Evolutionary conservation across 768 basidiomycete species (phyloP), one percentile per base, ranked within the genome.

Genomic region (Collybia nuda): DNA sequence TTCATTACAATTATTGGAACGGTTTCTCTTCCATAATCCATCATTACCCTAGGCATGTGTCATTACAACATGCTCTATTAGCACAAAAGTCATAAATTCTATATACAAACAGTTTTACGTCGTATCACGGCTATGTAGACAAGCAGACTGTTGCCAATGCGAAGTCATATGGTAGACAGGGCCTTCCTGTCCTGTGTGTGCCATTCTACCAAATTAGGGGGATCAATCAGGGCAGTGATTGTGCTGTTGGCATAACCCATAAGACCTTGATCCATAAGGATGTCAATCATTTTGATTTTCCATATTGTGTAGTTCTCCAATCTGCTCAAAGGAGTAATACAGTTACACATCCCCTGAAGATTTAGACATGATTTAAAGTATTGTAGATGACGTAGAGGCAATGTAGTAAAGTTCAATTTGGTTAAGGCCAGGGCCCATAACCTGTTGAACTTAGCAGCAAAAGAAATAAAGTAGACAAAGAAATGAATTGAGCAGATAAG

Each of bases 61-160:
- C n/a, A n/a, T n/a, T n/a, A n/a, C n/a, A n/a, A n/a, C n/a, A n/a
- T n/a, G n/a, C n/a, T n/a, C n/a, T n/a, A n/a, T n/a, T n/a, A n/a
- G n/a, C n/a, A n/a, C n/a, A n/a, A n/a, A n/a, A n/a, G n/a, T n/a
- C n/a, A n/a, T n/a, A n/a, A n/a, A n/a, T n/a, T n/a, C n/a, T n/a
- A n/a, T n/a, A n/a, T n/a, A n/a, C n/a, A n/a, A n/a, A n/a, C n/a
- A n/a, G n/a, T n/a, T n/a, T n/a, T n/a, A n/a, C n/a, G n/a, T n/a
- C n/a, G n/a, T n/a, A n/a, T n/a, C n/a, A n/a, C n/a, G n/a, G 59
- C 54, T 24, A 71, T 60, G 52, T 70, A 62, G 0, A 65, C 64
- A 28, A 73, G 54, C 8, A 60, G 54, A 1, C 35, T 44, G 44
- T 68, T 58, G 7, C 53, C 62, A 24, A 70, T 56, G 21, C 56